Conservation (phyloP, 1,139 yeast species). For the Diutina sp. region DNA sequence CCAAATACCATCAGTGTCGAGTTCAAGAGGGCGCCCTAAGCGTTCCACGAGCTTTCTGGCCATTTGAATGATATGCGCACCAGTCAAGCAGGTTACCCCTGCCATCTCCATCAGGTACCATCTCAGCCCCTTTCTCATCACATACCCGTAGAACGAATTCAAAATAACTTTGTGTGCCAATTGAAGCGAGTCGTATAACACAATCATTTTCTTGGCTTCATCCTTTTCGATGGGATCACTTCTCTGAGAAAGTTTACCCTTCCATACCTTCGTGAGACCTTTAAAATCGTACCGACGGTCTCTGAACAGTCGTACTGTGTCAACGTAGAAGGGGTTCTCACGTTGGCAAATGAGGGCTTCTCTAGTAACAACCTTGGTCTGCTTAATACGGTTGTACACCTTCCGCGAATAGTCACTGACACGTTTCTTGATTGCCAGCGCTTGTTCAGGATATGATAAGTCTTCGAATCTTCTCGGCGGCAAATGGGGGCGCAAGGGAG, state of each 20-base stretch:
- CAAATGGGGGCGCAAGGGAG: slow-evolving; percentile 43
- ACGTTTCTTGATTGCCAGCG: slow-evolving; percentile 60
- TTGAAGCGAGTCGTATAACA: slow-evolving; percentile 88
- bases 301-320: slow-evolving; percentile 88
- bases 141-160: slow-evolving; percentile 95
- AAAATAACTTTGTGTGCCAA: slow-evolving; percentile 94
- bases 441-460: slow-evolving; percentile 67
- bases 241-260: slow-evolving; percentile 56
- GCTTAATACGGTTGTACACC: slow-evolving; percentile 70
- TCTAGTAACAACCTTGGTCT: slow-evolving; percentile 73
- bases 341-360: slow-evolving; percentile 95
- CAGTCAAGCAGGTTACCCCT: slow-evolving; percentile 95
- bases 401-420: slow-evolving; percentile 78
- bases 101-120: slow-evolving; percentile 99
- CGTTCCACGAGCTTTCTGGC: slow-evolving; percentile 90
- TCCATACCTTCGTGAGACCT: slow-evolving; percentile 91
- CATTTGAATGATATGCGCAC: slow-evolving; percentile 96
- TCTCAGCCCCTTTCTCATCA: slow-evolving; percentile 96
- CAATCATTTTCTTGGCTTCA: slow-evolving; percentile 89
- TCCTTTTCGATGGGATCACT: slow-evolving; percentile 50
- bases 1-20: slow-evolving; percentile 99
- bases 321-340: slow-evolving; percentile 93
- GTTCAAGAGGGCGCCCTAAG: slow-evolving; percentile 86
- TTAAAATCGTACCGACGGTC: slow-evolving; percentile 95
- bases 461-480: slow-evolving; percentile 61